A percentile compares a stretch with the other conserved stretches of the same genome.
Conservation (phyloP, 345 rosid species). For the Eucalyptus virginea region DNA sequence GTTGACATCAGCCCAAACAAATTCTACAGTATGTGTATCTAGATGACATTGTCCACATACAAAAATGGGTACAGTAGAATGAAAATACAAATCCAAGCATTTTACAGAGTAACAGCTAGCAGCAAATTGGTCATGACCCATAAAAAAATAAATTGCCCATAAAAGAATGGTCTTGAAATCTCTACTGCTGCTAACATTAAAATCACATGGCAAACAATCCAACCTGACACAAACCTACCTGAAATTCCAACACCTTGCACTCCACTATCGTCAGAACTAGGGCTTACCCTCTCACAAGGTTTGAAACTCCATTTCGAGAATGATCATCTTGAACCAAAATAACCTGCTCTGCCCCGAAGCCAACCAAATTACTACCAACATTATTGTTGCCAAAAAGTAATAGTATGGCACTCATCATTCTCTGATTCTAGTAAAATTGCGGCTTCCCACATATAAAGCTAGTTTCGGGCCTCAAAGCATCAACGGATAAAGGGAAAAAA, state of each 20-base stretch:
- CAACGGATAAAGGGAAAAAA: constrained; percentile 20
- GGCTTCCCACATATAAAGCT: constrained; percentile 32
- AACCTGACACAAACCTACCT: background rate
- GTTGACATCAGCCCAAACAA: background rate
- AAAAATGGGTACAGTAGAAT: background rate
- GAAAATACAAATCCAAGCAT: background rate
- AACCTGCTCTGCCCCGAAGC: background rate
- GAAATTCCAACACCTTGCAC: constrained; percentile 1
- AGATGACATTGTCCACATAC: background rate
- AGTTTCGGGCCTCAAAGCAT: constrained; percentile 19
- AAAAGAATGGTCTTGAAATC: background rate
- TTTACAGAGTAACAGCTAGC: background rate
- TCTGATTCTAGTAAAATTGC: constrained; percentile 25
- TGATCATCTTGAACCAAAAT: background rate
- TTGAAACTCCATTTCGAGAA: background rate
- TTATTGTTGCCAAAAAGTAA: constrained; percentile 23
- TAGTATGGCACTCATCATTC: constrained; percentile 11
- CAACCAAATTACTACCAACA: background rate
- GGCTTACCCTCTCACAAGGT: background rate
- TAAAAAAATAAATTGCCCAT: background rate
- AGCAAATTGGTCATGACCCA: background rate
- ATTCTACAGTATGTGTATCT: background rate
- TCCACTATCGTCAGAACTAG: background rate
- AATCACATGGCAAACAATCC: background rate
- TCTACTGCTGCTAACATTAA: background rate